Conservation (phyloP, 805 yeast genomes). For the Candida broadrunensis region DNA sequence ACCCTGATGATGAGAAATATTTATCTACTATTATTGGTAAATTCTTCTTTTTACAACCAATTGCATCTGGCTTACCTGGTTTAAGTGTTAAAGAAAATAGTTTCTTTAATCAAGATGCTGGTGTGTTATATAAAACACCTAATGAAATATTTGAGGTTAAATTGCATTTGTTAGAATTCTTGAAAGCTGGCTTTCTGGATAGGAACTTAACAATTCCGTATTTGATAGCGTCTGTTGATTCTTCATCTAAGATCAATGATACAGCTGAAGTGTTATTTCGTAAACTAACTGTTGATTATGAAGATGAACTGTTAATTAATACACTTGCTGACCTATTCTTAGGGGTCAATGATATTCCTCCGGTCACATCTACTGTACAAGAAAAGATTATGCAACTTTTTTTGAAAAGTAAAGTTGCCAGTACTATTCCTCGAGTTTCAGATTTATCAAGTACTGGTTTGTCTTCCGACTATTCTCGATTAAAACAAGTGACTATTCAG, state of each 20-base stretch:
- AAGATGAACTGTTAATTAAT: conserved; percentile 44
- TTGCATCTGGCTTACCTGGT: conserved; percentile 52
- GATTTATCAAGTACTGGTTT: conserved; percentile 60
- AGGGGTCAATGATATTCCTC: conserved; percentile 51
- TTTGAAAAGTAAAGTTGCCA: conserved; percentile 51
- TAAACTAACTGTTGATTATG: conserved; percentile 51
- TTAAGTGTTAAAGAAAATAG: conserved; percentile 52
- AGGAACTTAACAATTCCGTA: conserved; percentile 44
- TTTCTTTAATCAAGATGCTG: conserved; percentile 69
- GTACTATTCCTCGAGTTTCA: conserved; percentile 39
- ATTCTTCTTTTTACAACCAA: conserved; percentile 56
- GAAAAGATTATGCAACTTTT: conserved; percentile 53
- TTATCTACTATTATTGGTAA: conserved; percentile 49
- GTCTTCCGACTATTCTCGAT: conserved; percentile 46
- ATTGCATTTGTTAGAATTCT: conserved; percentile 31
- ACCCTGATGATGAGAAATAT: conserved; percentile 40
- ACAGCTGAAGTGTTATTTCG: conserved; percentile 49
- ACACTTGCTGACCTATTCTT: conserved; percentile 45
- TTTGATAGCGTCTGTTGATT: conserved; percentile 63
- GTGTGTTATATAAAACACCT: conserved; percentile 50
- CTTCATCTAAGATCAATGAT: conserved; percentile 53
- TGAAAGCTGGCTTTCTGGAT: conserved; percentile 39
- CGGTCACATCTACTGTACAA: conserved; percentile 53
- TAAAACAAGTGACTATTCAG: conserved; percentile 56
- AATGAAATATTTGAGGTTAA: conserved; percentile 40